Conservation (phyloP, 176 grass and related monocot species). For the Oryza longistaminata region DNA sequence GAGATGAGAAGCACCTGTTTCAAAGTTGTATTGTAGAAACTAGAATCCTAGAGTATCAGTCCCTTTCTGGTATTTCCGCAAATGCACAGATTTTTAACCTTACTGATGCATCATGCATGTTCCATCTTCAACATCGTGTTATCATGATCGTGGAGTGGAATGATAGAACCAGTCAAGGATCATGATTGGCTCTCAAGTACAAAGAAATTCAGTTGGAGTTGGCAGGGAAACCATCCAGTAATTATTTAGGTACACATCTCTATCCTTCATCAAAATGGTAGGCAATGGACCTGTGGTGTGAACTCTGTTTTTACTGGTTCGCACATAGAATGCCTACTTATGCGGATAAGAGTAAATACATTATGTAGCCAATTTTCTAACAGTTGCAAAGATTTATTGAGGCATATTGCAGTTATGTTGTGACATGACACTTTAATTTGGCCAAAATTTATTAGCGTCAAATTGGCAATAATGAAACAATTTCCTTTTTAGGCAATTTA, state of each 20-base stretch:
- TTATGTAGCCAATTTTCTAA: neutral
- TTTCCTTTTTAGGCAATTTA: neutral
- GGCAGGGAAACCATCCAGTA: neutral
- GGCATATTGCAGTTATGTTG: neutral
- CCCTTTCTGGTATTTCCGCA: neutral
- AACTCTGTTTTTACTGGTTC: conserved; percentile 10
- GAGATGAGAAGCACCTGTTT: neutral
- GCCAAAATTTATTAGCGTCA: too few species aligned
- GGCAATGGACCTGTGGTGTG: neutral
- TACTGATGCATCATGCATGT: neutral
- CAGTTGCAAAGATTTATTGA: neutral
- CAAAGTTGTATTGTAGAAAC: neutral
- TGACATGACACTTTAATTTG: neutral
- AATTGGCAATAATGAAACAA: neutral
- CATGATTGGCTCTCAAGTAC: neutral
- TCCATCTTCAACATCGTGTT: neutral
- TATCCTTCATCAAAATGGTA: neutral
- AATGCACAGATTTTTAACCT: neutral
- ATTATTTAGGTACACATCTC: conserved; percentile 3
- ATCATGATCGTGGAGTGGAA: neutral
- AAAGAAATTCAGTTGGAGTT: neutral
- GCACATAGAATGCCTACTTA: neutral
- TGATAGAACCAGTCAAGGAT: neutral
- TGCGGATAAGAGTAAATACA: neutral
- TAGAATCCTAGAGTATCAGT: neutral